These are phyloP conservation scores for Graphiopsis chlorocephala DNA, from an alignment of 2,329 filamentous ascomycete genomes.

Conservation along the genomic window DNA sequence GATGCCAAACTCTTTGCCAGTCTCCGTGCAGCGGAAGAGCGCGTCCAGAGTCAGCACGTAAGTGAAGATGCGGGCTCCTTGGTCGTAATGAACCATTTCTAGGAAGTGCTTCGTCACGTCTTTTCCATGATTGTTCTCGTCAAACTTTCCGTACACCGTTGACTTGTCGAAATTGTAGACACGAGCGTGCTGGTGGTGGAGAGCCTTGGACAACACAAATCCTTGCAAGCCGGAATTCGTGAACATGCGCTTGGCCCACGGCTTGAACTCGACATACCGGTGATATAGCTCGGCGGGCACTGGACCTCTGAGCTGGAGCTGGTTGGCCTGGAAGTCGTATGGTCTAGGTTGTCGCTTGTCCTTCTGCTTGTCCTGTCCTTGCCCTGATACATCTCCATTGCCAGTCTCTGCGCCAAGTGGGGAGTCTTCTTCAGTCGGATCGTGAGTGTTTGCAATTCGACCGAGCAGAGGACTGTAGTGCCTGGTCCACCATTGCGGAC, in stretches of 20 bases:
- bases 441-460: constrained; percentile 66
- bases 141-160: constrained; percentile 70
- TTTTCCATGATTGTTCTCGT: constrained; percentile 53
- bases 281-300: constrained; percentile 80
- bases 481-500: constrained; percentile 72
- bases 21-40: constrained; percentile 87
- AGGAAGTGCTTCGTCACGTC: constrained; percentile 78
- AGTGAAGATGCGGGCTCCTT: constrained; percentile 83
- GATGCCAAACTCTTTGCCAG: constrained; percentile 91
- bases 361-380: constrained; percentile 17
- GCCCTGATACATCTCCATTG: constrained; percentile 6
- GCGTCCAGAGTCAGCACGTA: constrained; percentile 88
- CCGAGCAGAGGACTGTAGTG: constrained; percentile 90
- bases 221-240: constrained; percentile 73
- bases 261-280: constrained; percentile 88
- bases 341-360: constrained; percentile 59
- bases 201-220: constrained; percentile 73
- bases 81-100: constrained; percentile 79
- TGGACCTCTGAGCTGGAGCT: constrained; percentile 82
- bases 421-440: constrained; percentile 44
- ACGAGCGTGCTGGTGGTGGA: constrained; percentile 85
- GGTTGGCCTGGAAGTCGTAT: constrained; percentile 82
- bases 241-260: constrained; percentile 88
- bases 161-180: constrained; percentile 83
- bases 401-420: background rate